These are phyloP conservation scores for Trametes meyenii DNA, from an alignment of 768 basidiomycete genomes.

Conservation along the genomic window DNA sequence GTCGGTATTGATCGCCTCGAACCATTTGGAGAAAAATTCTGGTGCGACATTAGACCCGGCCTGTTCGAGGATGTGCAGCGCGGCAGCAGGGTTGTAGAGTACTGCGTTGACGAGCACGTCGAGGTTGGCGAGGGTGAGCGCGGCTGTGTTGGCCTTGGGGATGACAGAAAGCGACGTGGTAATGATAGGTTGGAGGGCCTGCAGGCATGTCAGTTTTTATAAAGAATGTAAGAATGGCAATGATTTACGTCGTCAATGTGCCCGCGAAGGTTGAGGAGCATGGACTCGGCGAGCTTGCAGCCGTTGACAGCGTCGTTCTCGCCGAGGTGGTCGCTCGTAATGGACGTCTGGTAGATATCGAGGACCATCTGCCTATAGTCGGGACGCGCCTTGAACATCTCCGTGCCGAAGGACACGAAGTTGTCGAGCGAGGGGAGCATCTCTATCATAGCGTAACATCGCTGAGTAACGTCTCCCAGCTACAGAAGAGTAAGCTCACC, in stretches of 20 bases:
- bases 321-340: conserved; percentile 71
- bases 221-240: conserved; percentile 7
- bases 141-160: conserved; percentile 61
- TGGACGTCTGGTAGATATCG: conserved; percentile 80
- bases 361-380: conserved; percentile 82
- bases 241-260: conserved; percentile 72
- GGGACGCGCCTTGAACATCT: conserved; percentile 67
- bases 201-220: neutral
- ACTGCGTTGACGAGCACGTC: conserved; percentile 83
- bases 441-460: conserved; percentile 44
- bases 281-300: conserved; percentile 81
- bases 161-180: conserved; percentile 59
- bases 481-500: conserved; percentile 46
- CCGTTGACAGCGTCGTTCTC: conserved; percentile 85
- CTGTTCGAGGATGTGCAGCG: conserved; percentile 74
- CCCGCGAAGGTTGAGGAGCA: conserved; percentile 79
- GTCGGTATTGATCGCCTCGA: conserved; percentile 63
- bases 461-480: neutral
- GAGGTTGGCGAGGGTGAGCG: conserved; percentile 76
- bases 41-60: conserved; percentile 62
- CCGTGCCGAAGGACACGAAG: conserved; percentile 82
- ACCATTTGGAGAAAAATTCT: conserved; percentile 86
- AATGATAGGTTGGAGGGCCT: conserved; percentile 72
- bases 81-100: conserved; percentile 79
- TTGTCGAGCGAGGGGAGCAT: conserved; percentile 90